Base-by-base conservation (phyloP, 2,329 filamentous ascomycete species). In the Cladophialophora immunda region DNA sequence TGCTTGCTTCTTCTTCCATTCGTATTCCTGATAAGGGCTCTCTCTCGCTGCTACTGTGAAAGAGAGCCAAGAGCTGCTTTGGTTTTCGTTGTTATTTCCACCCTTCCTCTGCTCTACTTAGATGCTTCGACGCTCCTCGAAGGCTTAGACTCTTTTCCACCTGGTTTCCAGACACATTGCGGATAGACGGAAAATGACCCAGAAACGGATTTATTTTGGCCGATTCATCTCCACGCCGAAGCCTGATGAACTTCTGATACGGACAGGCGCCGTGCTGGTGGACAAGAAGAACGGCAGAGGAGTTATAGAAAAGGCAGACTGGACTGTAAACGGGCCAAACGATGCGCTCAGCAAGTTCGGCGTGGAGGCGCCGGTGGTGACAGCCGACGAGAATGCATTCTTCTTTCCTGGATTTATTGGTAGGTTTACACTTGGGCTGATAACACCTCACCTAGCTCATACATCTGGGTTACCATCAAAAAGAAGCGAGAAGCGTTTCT, bases 401-500 rank as follows among this genome's bases (percentile, higher is more conserved):
- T 67, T 72, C 66, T 74, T 74, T 58, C 82, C 82, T 0, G 82
- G 82, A 0, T 67, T 67, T 30, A 67, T 67, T 58, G 65, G 65
- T 67, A 25, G 45, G 65, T 60, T 32, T 11, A 9, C 58, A 9
- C 6, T 41, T 30, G 47, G 22, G 19, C 32, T n/a, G 25, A 25
- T 11, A 27, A 22, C 36, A 15, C 13, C 25, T 55, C 13, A n/a
- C 29, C n/a, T 19, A 36, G 22, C 27, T 9, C 11, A 11, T 36
- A 13, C 19, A 29, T n/a, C 6, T n/a, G n/a, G n/a, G n/a, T n/a
- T n/a, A n/a, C n/a, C n/a, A n/a, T n/a, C n/a, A 29, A 11, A 19
- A 55, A 29, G 52, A 11, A 30, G 50, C 22, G 19, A 53, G 4
- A 30, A 15, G 17, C 15, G 9, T 27, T 9, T 19, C 29, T 53